Evolutionary conservation across 2,329 filamentous ascomycete genomes (phyloP).

Genomic region (Alternaria conjuncta): DNA sequence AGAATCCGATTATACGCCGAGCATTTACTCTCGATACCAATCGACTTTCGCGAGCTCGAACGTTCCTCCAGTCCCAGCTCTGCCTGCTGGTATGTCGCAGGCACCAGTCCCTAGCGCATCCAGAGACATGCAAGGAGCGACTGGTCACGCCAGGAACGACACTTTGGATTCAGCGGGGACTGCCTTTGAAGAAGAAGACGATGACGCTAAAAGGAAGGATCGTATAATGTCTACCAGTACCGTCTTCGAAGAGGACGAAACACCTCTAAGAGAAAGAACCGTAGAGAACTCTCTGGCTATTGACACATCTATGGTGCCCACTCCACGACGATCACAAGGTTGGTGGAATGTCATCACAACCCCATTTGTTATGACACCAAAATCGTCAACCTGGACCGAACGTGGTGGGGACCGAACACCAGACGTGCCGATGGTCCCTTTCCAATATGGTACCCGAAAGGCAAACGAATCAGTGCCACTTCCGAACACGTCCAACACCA

Average conservation of each 20-base stretch:
- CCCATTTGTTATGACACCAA: conserved; percentile 62
- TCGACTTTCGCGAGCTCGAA: conserved; percentile 45
- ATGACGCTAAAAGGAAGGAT: conserved; percentile 50
- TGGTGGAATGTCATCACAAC: conserved; percentile 83
- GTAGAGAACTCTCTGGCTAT: conserved; percentile 43
- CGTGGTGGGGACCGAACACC: conserved; percentile 34
- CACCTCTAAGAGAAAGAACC: conserved; percentile 35
- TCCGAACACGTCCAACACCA: neutral
- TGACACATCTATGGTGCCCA: conserved; percentile 53
- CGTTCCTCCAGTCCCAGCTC: conserved; percentile 60
- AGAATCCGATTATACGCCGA: conserved; percentile 64
- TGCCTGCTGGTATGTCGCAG: conserved; percentile 33
- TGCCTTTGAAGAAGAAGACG: conserved; percentile 59
- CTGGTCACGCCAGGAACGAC: conserved; percentile 35
- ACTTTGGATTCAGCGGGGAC: conserved; percentile 47
- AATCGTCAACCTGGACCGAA: conserved; percentile 45
- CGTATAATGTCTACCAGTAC: conserved; percentile 65
- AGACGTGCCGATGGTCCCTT: conserved; percentile 43
- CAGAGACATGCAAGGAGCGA: neutral
- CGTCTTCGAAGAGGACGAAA: conserved; percentile 73
- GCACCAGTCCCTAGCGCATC: conserved; percentile 4
- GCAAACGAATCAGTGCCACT: conserved; percentile 27
- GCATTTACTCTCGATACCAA: conserved; percentile 66
- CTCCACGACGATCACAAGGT: conserved; percentile 66
- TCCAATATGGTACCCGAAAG: conserved; percentile 26